Evolutionary conservation across 2,329 filamentous ascomycete species (phyloP).

Genomic region (Mollisia scopiformis): DNA sequence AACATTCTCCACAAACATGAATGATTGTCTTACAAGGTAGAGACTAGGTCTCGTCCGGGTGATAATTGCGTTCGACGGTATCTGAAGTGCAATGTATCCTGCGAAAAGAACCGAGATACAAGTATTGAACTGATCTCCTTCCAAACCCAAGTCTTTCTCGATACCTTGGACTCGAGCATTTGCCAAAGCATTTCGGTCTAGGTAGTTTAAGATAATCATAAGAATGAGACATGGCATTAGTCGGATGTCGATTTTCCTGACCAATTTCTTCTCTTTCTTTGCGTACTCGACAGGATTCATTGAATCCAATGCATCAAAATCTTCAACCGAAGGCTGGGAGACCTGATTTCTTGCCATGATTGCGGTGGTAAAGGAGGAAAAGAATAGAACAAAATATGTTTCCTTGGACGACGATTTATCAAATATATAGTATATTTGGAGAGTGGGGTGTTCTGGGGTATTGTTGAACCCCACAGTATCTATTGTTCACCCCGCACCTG

Average conservation of each 20-base stretch:
- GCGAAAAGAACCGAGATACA: conserved; percentile 33
- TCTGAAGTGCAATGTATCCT: conserved; percentile 35
- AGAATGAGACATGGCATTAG: conserved; percentile 25
- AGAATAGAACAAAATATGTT: not conserved
- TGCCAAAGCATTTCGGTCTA: conserved; percentile 36
- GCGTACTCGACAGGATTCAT: conserved; percentile 14
- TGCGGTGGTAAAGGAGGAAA: not conserved
- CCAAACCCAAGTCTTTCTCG: conserved; percentile 36
- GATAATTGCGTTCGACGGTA: conserved; percentile 45
- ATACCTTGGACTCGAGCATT: conserved; percentile 26
- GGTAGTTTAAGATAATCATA: conserved; percentile 30
- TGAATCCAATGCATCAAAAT: conserved; percentile 5
- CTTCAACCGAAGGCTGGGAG: not conserved
- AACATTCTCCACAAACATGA: conserved; percentile 15
- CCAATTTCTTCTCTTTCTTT: conserved; percentile 16
- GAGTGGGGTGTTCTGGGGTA: not conserved
- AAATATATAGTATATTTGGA: not conserved
- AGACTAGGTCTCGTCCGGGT: conserved; percentile 31
- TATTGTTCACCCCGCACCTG: not conserved
- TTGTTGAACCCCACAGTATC: not conserved
- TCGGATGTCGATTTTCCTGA: conserved; percentile 23
- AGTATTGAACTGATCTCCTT: conserved; percentile 43
- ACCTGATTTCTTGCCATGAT: not conserved
- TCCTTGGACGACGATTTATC: not conserved
- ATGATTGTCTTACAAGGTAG: conserved; percentile 32